phyloP scores from a whole-genome alignment of 495 filamentous ascomycete genomes.

The Penicillium soppii region DNA sequence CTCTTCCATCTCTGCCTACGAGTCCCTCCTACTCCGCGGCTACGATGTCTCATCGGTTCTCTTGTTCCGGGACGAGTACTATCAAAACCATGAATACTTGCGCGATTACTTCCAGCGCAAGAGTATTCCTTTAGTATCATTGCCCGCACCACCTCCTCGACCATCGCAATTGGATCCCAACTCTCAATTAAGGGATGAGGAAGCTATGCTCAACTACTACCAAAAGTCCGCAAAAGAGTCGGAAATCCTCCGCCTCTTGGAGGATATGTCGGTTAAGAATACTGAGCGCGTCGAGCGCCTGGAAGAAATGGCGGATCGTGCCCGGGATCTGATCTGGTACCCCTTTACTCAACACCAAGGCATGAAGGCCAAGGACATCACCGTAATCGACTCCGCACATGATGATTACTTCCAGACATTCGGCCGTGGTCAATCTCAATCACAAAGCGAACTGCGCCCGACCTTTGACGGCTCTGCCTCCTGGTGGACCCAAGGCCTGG shows the following conservation, averaged over 20 bases:
- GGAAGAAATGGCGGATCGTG: slow-evolving; percentile 56
- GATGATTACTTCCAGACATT: slow-evolving; percentile 72
- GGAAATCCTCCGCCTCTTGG: slow-evolving; percentile 39
- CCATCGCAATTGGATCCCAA: slow-evolving; percentile 25
- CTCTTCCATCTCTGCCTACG: slow-evolving; percentile 70
- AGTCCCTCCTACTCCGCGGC: slow-evolving; percentile 68
- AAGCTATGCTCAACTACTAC: slow-evolving; percentile 62
- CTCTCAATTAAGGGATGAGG: slow-evolving; percentile 43
- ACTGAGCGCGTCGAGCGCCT: slow-evolving; percentile 51
- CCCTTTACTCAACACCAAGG: slow-evolving; percentile 78
- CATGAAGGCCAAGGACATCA: slow-evolving; percentile 56
- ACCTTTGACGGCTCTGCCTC: slow-evolving; percentile 78
- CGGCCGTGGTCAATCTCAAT: slow-evolving; percentile 6
- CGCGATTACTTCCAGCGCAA: slow-evolving; percentile 58
- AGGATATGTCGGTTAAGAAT: slow-evolving; percentile 50
- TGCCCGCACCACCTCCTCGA: slow-evolving; percentile 53
- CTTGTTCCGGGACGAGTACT: slow-evolving; percentile 59
- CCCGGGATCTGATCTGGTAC: slow-evolving; percentile 68
- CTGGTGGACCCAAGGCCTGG: slow-evolving; percentile 85
- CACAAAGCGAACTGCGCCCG: slow-evolving; percentile 42
- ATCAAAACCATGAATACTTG: slow-evolving; percentile 66
- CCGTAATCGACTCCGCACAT: slow-evolving; percentile 71
- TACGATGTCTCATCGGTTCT: slow-evolving; percentile 69
- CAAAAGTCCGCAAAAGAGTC: slow-evolving; percentile 28
- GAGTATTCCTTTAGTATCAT: slow-evolving; percentile 51